Evolutionary conservation across 257 asterid genomes (phyloP), one percentile per base, ranked within the genome.

Genomic region (Petunia axillaris): DNA sequence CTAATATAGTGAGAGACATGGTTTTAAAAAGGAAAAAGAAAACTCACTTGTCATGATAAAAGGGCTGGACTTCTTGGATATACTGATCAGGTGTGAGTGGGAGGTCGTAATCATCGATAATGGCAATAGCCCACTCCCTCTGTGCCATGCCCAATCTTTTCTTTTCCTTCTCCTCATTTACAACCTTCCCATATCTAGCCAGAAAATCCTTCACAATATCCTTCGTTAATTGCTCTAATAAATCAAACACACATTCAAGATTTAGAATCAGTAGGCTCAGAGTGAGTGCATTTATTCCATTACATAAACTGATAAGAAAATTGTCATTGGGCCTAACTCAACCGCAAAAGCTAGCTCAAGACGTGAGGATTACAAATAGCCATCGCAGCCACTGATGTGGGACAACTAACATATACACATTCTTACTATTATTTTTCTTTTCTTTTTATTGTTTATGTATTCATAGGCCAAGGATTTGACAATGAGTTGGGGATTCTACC

Each of bases 11-110:
- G 41, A 71, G 75, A 39, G 37, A 66, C 36, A 66, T 5, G 8
- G 25, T 40, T 41, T 2, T 59, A 59, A 25, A 6, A 64, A 14
- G 38, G 70, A 41, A 14, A 39, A 63, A 40, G 76, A 5, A 60
- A 62, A 86, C 97, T 89, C 82, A 94, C 98, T 84, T 87, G 85
- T 92, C 96, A 52, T 85, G 88, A 85, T 93, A 91, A 81, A 93
- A 81, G 78, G 98, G 98, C 86, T 80, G 14, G 77, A 93, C 88
- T 73, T 91, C 92, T 57, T 85, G 78, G 25, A 52, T 71, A 41
- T 78, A 94, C 80, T 93, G 93, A 3, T 93, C 96, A 10, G 93
- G 88, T 10, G 97, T 90, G 78, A 94, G 81, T 0, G 98, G 97
- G 64, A 94, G 91, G 37, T 93, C 88, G 70, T 94, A 94, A 80